Base-by-base conservation (phyloP, 2,329 filamentous ascomycete species). In the Diplodia seriata region DNA sequence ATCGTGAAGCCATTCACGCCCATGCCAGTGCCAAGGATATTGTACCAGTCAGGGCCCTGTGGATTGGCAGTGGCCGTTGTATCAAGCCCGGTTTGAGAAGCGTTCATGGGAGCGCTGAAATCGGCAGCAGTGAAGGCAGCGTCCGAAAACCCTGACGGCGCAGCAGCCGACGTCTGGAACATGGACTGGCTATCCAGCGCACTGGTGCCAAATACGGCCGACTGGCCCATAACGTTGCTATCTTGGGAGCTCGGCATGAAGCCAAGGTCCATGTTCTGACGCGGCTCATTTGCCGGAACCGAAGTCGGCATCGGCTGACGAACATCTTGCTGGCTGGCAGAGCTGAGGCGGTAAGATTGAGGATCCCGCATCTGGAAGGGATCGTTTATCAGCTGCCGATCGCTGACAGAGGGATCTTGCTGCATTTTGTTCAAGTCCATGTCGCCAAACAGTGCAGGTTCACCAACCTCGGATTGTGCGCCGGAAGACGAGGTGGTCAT, bases 381-480 rank as follows among this genome's bases (percentile, higher is more conserved):
- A 64, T 80, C 78, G 68, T 78, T 76, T 77, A 77, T 79, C 69
- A 78, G 78, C 38, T 77, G 69, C 5, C 73, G 71, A 59, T 79
- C 77, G 70, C 72, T 75, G 20, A 74, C 73, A 63, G 74, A 69
- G 33, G 77, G 76, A 31, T 73, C 53, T 50, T 63, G 74, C 12
- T 76, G 72, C 47, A 71, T 66, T 36, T 72, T 76, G 69, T 51
- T 63, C 55, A 74, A 72, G 26, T 79, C 78, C 68, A 78, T n/a
- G 40, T 79, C 76, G 54, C 73, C 74, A 47, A 78, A 76, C 14
- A 75, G 69, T 12, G 71, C 70, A 20, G 74, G 72, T 29, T 80
- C 79, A 40, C 77, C 79, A 59, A 78, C 73, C 59, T 81, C 79
- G 15, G 79, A 80, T 47, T 80, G 79, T 20, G 75, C 73, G n/a